These are phyloP conservation scores for Coemansia reversa DNA, from an alignment of 192 early-diverging fungal genomes.

Conservation along the genomic window DNA sequence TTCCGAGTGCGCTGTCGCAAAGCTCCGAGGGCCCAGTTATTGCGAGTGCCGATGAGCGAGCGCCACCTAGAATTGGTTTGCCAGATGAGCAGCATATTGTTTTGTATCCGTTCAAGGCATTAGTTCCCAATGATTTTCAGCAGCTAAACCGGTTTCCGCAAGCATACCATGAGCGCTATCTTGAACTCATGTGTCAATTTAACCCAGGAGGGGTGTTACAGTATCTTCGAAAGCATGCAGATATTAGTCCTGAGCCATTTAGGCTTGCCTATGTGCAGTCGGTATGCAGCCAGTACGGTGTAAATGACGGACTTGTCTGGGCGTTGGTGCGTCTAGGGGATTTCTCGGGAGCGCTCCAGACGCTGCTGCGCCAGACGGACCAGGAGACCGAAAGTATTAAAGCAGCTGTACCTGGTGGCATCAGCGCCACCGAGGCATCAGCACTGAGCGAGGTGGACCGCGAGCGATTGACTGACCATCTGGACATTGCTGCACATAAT, in stretches of 20 bases:
- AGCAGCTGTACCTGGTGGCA: slow-evolving; percentile 17
- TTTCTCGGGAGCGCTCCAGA: slow-evolving; percentile 44
- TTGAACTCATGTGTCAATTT: slow-evolving; percentile 46
- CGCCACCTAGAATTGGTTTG: slow-evolving; percentile 44
- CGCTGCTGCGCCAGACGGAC: slow-evolving; percentile 35
- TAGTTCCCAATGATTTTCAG: slow-evolving; percentile 26
- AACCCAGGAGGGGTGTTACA: slow-evolving; percentile 33
- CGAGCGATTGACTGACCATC: slow-evolving; percentile 43
- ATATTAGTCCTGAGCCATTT: slow-evolving; percentile 40
- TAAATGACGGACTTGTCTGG: slow-evolving; percentile 48
- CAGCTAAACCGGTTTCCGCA: slow-evolving; percentile 28
- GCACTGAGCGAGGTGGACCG: slow-evolving; percentile 29
- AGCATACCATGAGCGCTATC: slow-evolving; percentile 41
- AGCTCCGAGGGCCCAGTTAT: slow-evolving; percentile 3
- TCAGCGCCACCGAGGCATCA: background rate
- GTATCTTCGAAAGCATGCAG: slow-evolving; percentile 34
- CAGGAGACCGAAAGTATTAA: slow-evolving; percentile 20
- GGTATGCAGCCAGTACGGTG: slow-evolving; percentile 24
- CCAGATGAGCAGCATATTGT: slow-evolving; percentile 48
- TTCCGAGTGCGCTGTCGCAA: slow-evolving; percentile 11
- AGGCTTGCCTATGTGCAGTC: slow-evolving; percentile 33
- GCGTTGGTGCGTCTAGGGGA: slow-evolving; percentile 44
- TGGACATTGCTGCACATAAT: slow-evolving; percentile 22
- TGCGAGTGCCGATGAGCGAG: slow-evolving; percentile 26
- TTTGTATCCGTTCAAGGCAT: slow-evolving; percentile 39